Evolutionary conservation across 352 stramenopile species (phyloP), one percentile per base, ranked within the genome.

Genomic region (Globisporangium paroecandrum): DNA sequence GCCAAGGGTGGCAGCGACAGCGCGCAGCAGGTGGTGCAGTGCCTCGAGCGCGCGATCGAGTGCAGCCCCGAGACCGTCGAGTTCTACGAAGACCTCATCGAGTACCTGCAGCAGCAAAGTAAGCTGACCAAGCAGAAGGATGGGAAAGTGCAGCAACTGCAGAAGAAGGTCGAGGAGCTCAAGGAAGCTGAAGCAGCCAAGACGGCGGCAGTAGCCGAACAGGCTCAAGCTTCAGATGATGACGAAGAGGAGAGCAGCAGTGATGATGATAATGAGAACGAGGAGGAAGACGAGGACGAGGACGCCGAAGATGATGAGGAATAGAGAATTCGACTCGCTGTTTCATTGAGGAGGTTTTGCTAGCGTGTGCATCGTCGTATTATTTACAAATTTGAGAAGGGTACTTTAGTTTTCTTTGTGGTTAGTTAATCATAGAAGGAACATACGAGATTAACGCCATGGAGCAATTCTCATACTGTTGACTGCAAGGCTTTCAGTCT

Each of bases 41-140:
- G 25, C 18, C 76, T 89, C 49, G 77, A 87, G 61, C 64, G 55
- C 32, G 82, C 83, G 41, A 77, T 88, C 49, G 57, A 74, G 43
- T 74, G 77, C 66, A 76, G 74, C 46, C 70, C 73, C 0, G 69
- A 84, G n/a, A 80, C 74, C 27, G 22, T 51, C 15, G 80, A 85
- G 43, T 87, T 89, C 58, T 77, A 83, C 62, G 68, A 83, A 41
- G 81, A 90, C 24, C 55, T 89, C 29, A 69, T 76, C 34, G 70
- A 64, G 70, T 81, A 78, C 47, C 65, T 88, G 49, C 63, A 78
- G 43, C 63, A 78, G 43, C 56, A 77, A 24, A 68, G 2, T 58
- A 74, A 20, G 57, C 58, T 67, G 51, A 70, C 24, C 25, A 62
- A 59, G 49, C 53, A 74, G 54, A 56, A 80, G 20, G 66, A 72